Conservation (phyloP, 768 basidiomycete genomes). For the Lactarius akahatsu region DNA sequence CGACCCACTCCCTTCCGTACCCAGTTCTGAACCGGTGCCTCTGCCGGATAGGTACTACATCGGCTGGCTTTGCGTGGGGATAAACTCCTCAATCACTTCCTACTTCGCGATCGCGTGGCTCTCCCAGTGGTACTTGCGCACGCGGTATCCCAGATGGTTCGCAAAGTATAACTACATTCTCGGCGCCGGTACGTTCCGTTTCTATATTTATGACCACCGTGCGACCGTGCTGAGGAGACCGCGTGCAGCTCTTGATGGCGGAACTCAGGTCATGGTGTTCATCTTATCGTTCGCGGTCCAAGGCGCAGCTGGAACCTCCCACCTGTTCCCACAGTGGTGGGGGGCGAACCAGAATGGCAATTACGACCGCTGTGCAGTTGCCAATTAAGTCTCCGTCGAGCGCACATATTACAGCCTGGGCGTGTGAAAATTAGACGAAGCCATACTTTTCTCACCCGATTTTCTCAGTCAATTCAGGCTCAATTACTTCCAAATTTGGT, state of each 20-base stretch:
- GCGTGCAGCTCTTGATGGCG: constrained; percentile 40
- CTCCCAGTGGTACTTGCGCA: constrained; percentile 48
- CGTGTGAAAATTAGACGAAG: no score
- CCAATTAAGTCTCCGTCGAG: background rate
- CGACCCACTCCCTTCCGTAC: background rate
- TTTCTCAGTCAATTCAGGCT: no score
- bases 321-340: constrained; percentile 58
- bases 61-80: constrained; percentile 51
- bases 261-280: constrained; percentile 53
- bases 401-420: no score
- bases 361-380: constrained; percentile 32
- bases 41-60: constrained; percentile 42
- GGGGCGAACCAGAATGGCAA: constrained; percentile 52
- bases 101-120: constrained; percentile 46
- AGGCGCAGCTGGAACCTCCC: constrained; percentile 49
- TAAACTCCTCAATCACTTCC: constrained; percentile 47
- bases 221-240: background rate
- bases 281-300: constrained; percentile 33
- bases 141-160: constrained; percentile 45
- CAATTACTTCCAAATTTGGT: background rate
- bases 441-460: background rate
- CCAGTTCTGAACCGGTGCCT: background rate
- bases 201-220: background rate
- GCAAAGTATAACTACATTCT: constrained; percentile 40
- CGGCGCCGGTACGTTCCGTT: constrained; percentile 34